Evolutionary conservation across 2,329 filamentous ascomycete species (phyloP), one percentile per base, ranked within the genome.

Genomic region (Ceratocystis smalleyi): DNA sequence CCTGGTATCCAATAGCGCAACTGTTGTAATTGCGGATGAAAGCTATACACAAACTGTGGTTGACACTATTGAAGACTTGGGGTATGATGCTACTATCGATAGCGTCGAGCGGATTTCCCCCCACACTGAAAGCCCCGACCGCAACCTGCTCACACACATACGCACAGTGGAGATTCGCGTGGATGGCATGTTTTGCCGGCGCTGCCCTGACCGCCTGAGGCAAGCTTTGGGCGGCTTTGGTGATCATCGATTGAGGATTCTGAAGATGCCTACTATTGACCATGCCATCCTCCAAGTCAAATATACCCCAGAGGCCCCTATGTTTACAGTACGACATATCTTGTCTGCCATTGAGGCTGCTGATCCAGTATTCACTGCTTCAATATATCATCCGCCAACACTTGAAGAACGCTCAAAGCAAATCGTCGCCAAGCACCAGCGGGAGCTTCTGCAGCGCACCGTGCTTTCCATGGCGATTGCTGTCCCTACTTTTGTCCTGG

Each of bases 401-500:
- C 80, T 96, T 3, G 91, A 96, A 73, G 89, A 96, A 70, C 83
- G 88, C 8, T 89, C 90, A 2, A 83, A 82, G 68, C 77, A 79
- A 47, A 89, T 96, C 71, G 86, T 88, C 67, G 78, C 79, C 22
- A 81, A 81, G 65, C 89, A 95, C 70, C 83, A 86, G 69, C 80
- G 77, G 27, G 80, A 85, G 40, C 81, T 95, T 15, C 73, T 91
- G 0, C 77, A 81, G 66, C 85, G 91, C n/a, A 79, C 90, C 17
- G 71, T 87, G 1, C 78, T 95, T 64, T 86, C 89, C 0, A 73
- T 87, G 32, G 70, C 86, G 30, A 76, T 87, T 5, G 85, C 87
- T 22, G 85, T 96, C 55, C 91, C 92, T 1, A 89, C 89, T 0
- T 91, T 96, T 69, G 72, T 95, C 61, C 84, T 96, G 47, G 91